Evolutionary conservation across 2,329 filamentous ascomycete genomes (phyloP).

Genomic region (Fusarium penzigii): DNA sequence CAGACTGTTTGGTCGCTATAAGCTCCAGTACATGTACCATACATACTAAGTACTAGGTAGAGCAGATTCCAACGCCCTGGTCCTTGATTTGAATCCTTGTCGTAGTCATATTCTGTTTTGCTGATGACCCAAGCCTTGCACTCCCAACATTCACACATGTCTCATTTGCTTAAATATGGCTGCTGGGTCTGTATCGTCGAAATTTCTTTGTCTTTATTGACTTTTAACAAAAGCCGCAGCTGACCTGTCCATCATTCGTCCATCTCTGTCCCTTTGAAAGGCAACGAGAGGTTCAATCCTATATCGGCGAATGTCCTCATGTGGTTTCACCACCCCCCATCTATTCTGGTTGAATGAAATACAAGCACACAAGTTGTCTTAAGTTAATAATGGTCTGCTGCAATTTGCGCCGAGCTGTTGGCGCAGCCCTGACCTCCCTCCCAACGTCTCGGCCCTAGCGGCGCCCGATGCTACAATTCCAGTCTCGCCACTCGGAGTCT

Average conservation of each 20-base stretch:
- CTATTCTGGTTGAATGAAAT: too few species aligned
- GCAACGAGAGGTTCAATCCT: neutral
- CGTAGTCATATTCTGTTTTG: neutral
- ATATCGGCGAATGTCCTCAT: too few species aligned
- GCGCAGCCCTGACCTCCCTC: constrained; percentile 4
- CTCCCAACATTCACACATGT: neutral
- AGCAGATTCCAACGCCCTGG: neutral
- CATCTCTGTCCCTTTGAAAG: neutral
- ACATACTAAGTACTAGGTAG: too few species aligned
- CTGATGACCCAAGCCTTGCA: neutral
- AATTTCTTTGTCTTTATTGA: neutral
- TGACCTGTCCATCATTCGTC: neutral
- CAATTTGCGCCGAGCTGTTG: constrained; percentile 20
- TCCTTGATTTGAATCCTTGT: neutral
- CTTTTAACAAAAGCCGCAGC: neutral
- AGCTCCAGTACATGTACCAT: too few species aligned
- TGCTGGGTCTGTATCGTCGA: too few species aligned
- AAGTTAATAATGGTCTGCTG: constrained; percentile 7
- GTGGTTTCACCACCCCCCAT: too few species aligned
- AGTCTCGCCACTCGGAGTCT: too few species aligned
- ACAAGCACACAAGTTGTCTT: too few species aligned
- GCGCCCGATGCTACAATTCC: too few species aligned
- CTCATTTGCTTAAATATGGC: neutral
- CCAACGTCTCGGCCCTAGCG: constrained; percentile 3
- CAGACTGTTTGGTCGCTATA: too few species aligned